Base-by-base conservation (phyloP, 345 rosid genomes). In the Linum trigynum region DNA sequence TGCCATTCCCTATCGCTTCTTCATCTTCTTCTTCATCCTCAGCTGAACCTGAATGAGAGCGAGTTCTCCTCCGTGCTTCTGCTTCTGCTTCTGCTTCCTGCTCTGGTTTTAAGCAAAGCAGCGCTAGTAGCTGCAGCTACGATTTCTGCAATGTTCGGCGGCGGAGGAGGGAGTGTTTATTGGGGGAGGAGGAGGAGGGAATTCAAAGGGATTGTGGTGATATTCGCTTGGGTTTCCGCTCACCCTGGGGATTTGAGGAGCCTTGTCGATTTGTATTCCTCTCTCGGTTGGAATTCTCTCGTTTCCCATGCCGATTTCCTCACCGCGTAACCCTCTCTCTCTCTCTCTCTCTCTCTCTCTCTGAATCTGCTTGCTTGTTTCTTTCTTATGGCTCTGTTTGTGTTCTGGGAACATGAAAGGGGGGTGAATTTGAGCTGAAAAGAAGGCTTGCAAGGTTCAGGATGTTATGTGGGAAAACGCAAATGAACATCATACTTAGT, bases 241-340 rank as follows among this genome's bases (percentile, higher is more conserved):
- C 72, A 67, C 41, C 84, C 85, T n/a, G 67, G 57, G 39, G 85
- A 78, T 37, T 71, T 88, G 58, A 38, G 68, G 16, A 80, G 65
- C 69, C 83, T 73, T 70, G 75, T 85, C 39, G 89, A 90, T 76
- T 79, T 94, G 69, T 90, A 88, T 71, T 83, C 95, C 16, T 88
- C 99, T 69, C 91, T 94, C 4, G 85, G 91, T 1, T 94, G 97
- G 99, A 82, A 83, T 69, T 85, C 95, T 38, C 95, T 94, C 63
- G 79, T 90, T 72, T 83, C 89, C 42, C 87, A 74, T 61, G 78
- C 96, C 66, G 87, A 82, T 76, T 94, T 94, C 68, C 79, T 94
- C 75, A 69, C 74, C 79, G 85, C 87, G 97, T 87, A 72, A 75
- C 78, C 78, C 65, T 15, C 63, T 4, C 50, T 65, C 39, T 62